These are phyloP conservation scores for Asterella californica DNA, from an alignment of 225 moss, liverwort and hornwort species.

Conservation along the genomic window DNA sequence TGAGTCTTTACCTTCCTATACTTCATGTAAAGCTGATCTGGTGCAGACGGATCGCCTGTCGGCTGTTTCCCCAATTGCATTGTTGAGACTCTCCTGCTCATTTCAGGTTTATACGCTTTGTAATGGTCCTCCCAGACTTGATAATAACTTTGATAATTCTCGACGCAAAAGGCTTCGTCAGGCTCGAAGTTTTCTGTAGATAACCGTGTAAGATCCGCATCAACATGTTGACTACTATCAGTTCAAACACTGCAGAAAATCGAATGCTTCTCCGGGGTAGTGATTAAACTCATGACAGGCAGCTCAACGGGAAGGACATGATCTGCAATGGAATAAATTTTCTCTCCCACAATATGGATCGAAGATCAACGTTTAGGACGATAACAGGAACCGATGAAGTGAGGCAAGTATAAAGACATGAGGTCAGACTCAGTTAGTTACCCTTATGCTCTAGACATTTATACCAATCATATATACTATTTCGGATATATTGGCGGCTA, in stretches of 20 bases:
- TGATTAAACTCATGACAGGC: background rate
- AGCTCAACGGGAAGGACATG: background rate
- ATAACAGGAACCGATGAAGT: too few species aligned
- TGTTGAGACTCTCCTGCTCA: background rate
- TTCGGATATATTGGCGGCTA: too few species aligned
- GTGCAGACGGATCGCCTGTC: background rate
- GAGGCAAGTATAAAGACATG: too few species aligned
- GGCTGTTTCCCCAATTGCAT: background rate
- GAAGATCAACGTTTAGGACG: too few species aligned
- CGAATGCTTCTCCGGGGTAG: background rate
- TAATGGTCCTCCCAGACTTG: background rate
- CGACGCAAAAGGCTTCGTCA: background rate
- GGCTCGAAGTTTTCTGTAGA: slow-evolving; percentile 4
- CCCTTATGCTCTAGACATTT: too few species aligned
- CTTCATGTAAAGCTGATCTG: background rate
- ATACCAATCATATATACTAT: too few species aligned
- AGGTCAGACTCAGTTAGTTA: too few species aligned
- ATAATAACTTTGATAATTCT: background rate
- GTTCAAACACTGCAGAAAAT: background rate
- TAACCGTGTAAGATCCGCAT: background rate
- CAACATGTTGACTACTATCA: background rate
- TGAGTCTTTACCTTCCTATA: slow-evolving; percentile 5
- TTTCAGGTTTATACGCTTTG: background rate
- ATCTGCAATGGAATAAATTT: background rate
- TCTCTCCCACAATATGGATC: background rate